Conservation (phyloP, 163 green algal genomes). For the Volvox carteri region DNA sequence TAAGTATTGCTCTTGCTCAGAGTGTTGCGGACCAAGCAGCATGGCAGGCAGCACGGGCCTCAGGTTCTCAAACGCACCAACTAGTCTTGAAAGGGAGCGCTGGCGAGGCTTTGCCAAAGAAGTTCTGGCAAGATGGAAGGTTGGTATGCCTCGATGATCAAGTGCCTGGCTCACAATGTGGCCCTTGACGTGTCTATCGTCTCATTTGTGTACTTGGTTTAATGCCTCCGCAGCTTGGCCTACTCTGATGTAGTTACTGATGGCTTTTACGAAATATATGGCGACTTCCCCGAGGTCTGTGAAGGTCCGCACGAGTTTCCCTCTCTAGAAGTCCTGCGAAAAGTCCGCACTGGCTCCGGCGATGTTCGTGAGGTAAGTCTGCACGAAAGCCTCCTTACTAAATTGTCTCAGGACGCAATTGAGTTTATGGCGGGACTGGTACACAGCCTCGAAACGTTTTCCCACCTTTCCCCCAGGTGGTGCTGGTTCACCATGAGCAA, state of each 20-base stretch:
- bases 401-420: no score
- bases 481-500: constrained; percentile 76
- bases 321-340: constrained; percentile 2
- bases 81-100: not conserved
- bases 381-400: not conserved
- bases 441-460: no score
- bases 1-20: constrained; percentile 23
- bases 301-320: constrained; percentile 31
- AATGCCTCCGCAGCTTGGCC: constrained; percentile 21
- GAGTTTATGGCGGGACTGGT: no score
- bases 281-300: constrained; percentile 50
- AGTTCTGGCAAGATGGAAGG: constrained; percentile 31
- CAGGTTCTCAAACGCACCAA: constrained; percentile 14
- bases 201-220: not conserved
- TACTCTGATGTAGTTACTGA: constrained; percentile 48
- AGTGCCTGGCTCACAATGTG: no score
- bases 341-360: not conserved
- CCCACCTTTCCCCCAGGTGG: constrained; percentile 62
- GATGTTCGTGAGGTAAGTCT: constrained; percentile 35
- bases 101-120: constrained; percentile 15
- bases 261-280: constrained; percentile 49
- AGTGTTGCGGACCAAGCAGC: constrained; percentile 31
- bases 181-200: no score
- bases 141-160: no score
- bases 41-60: not conserved